Percentiles rank a stretch among this genome's conserved stretches.
Conservation (phyloP, 805 yeast genomes). For the Lipomyces chichibuensis region DNA sequence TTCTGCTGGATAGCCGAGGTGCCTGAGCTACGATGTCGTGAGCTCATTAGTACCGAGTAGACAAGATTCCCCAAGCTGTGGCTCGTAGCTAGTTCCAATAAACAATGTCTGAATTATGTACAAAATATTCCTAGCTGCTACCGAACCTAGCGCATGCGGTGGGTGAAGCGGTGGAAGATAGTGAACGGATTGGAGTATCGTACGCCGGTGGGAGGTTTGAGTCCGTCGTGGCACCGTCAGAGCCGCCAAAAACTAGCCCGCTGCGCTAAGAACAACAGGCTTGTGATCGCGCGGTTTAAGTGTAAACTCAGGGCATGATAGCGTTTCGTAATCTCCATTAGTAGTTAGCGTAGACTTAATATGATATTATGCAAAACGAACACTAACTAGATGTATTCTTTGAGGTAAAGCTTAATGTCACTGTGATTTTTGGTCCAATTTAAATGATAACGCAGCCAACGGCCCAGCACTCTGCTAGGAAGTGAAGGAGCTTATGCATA, state of each 20-base stretch:
- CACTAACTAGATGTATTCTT: no score
- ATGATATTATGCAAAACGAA: no score
- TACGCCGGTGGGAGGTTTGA: neutral
- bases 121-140: neutral
- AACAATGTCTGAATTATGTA: neutral
- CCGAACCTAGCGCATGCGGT: neutral
- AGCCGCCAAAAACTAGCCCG: neutral
- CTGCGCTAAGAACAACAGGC: no score
- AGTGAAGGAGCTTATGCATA: no score
- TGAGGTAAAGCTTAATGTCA: no score
- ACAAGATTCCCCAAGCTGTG: neutral
- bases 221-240: neutral
- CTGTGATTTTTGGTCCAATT: no score
- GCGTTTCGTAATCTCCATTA: no score
- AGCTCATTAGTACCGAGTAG: neutral
- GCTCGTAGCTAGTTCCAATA: neutral
- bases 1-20: neutral
- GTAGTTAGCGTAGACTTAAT: no score
- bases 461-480: no score
- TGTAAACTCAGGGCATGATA: no score
- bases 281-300: no score
- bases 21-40: neutral
- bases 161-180: neutral
- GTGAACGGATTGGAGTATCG: neutral
- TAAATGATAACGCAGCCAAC: no score